These are phyloP conservation scores for Paulownia fortunei DNA, from an alignment of 257 asterid species.

Conservation along the genomic window DNA sequence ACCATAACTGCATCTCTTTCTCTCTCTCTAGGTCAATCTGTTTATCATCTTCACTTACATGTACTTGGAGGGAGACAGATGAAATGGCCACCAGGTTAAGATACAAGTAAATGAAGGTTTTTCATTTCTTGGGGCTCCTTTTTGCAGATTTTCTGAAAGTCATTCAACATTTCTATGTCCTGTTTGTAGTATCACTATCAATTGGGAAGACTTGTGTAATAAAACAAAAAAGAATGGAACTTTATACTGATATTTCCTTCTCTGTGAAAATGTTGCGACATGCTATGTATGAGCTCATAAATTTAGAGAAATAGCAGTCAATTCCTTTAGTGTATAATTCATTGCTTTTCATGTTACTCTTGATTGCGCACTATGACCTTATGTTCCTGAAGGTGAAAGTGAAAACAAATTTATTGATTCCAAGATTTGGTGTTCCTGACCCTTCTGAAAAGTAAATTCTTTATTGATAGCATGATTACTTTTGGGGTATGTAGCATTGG, in stretches of 20 bases:
- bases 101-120: slow-evolving; percentile 14
- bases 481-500: too few relatives aligned
- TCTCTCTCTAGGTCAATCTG: slow-evolving; percentile 77
- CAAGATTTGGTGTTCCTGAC: not conserved
- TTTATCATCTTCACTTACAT: slow-evolving; percentile 95
- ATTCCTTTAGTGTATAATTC: not conserved
- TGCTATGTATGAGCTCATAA: not conserved
- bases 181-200: slow-evolving; percentile 4
- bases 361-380: not conserved
- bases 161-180: not conserved
- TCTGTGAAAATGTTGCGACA: not conserved
- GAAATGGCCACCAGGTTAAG: slow-evolving; percentile 98
- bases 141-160: not conserved
- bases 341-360: too few relatives aligned
- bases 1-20: slow-evolving; percentile 1
- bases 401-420: not conserved
- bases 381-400: not conserved
- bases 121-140: not conserved
- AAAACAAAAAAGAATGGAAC: not conserved
- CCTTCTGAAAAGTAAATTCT: too few relatives aligned
- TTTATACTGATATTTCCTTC: not conserved
- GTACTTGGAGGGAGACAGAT: slow-evolving; percentile 92
- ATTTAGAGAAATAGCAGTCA: not conserved
- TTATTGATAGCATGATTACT: not conserved
- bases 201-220: not conserved